Conservation (phyloP, 106 monocot species). For the Apostasia shenzhenica region DNA sequence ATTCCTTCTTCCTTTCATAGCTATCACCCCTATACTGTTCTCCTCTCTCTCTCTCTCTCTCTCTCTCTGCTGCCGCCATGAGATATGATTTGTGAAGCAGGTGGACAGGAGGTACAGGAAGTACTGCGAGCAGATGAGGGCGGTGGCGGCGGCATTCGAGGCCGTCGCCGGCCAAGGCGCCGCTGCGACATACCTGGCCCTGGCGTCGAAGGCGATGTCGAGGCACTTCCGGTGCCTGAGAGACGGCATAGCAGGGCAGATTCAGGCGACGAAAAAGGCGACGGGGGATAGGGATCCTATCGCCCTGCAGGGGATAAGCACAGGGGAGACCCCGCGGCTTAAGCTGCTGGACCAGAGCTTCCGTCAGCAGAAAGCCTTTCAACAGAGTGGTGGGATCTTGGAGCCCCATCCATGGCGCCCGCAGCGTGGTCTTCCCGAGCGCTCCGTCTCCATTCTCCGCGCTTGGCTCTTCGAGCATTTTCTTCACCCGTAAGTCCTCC, state of each 20-base stretch:
- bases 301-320: slow-evolving; percentile 33
- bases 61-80: no score
- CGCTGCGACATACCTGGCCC: slow-evolving; percentile 42
- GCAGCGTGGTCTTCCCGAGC: slow-evolving; percentile 70
- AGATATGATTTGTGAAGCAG: slow-evolving; percentile 13
- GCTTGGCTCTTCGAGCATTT: slow-evolving; percentile 94
- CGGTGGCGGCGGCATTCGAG: slow-evolving; percentile 56
- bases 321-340: slow-evolving; percentile 82
- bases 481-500: slow-evolving; percentile 57
- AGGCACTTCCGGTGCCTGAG: slow-evolving; percentile 71
- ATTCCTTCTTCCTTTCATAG: slow-evolving; percentile 34
- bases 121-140: slow-evolving; percentile 77
- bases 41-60: no score
- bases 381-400: slow-evolving; percentile 31
- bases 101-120: slow-evolving; percentile 66
- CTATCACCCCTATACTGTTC: slow-evolving; percentile 13
- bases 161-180: slow-evolving; percentile 61
- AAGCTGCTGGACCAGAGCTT: slow-evolving; percentile 76
- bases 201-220: slow-evolving; percentile 86
- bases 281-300: slow-evolving; percentile 63
- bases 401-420: slow-evolving; percentile 72
- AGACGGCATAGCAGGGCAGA: slow-evolving; percentile 64
- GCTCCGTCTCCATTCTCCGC: slow-evolving; percentile 58
- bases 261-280: slow-evolving; percentile 48
- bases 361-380: slow-evolving; percentile 60